These are phyloP conservation scores for Pyrenopolyporus hunteri DNA, from an alignment of 495 filamentous ascomycete species.

Conservation along the genomic window DNA sequence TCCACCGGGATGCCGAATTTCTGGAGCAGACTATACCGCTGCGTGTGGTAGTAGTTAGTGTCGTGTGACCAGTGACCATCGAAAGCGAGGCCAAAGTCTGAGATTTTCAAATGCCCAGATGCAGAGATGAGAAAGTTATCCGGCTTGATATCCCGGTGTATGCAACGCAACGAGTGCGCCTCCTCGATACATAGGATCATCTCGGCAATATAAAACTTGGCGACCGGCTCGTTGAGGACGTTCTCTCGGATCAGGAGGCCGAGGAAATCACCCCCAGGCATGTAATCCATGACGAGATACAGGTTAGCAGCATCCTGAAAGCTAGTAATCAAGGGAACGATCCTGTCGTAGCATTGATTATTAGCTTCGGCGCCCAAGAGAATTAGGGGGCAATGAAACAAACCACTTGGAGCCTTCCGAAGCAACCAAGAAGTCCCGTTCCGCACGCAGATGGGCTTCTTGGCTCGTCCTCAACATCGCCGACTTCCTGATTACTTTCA, in stretches of 20 bases:
- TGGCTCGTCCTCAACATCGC: constrained; percentile 89
- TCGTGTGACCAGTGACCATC: constrained; percentile 95
- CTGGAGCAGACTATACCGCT: constrained; percentile 75
- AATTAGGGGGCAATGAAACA: constrained; percentile 7
- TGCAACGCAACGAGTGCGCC: constrained; percentile 82
- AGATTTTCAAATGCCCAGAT: constrained; percentile 90
- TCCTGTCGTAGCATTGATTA: constrained; percentile 46
- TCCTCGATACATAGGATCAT: constrained; percentile 96
- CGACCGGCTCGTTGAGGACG: constrained; percentile 74
- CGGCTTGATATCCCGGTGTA: constrained; percentile 94
- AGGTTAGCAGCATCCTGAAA: constrained; percentile 85
- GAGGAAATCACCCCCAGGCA: constrained; percentile 94
- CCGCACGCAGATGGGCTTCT: constrained; percentile 89
- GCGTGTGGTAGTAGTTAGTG: constrained; percentile 79
- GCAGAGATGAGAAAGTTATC: constrained; percentile 94
- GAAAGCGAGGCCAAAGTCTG: constrained; percentile 93
- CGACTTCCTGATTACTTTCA: constrained; percentile 95
- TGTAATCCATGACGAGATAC: constrained; percentile 96
- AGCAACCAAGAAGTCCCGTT: constrained; percentile 87
- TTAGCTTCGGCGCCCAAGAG: not conserved
- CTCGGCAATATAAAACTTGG: constrained; percentile 88
- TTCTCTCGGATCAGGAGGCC: constrained; percentile 83
- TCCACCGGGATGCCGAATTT: constrained; percentile 75
- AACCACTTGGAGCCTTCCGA: constrained; percentile 81
- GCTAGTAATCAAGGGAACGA: constrained; percentile 84